A percentile compares a stretch with the other conserved stretches of the same genome.
phyloP scores from a whole-genome alignment of 257 asterid species.

The Galeopsis tetrahit region DNA sequence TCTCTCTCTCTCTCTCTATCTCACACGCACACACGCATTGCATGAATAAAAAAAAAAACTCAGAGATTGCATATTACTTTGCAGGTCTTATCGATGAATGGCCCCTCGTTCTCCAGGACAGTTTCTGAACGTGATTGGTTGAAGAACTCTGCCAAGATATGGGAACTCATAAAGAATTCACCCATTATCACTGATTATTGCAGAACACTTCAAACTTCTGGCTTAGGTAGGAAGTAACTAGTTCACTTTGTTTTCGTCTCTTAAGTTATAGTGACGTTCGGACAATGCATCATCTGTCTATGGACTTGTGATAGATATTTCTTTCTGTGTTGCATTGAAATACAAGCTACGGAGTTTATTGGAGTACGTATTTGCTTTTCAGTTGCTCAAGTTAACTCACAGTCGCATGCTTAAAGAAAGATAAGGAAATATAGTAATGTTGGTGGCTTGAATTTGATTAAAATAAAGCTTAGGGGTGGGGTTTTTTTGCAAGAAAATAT shows the following conservation, averaged over 20 bases:
- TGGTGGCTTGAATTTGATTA: background rate
- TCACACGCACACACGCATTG: background rate
- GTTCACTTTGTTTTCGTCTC: slow-evolving; percentile 13
- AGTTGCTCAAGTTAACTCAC: background rate
- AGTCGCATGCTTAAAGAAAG: no score
- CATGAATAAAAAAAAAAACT: background rate
- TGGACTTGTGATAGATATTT: background rate
- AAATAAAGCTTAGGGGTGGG: background rate
- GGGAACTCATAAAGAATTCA: slow-evolving; percentile 80
- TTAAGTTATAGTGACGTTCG: background rate
- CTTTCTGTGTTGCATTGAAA: background rate
- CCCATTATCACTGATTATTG: slow-evolving; percentile 66
- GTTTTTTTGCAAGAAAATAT: no score
- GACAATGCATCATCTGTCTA: background rate
- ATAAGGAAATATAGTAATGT: background rate
- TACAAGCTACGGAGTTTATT: background rate
- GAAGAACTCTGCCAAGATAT: slow-evolving; percentile 91
- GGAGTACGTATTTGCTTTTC: background rate
- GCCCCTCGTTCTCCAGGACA: slow-evolving; percentile 72
- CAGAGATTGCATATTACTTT: slow-evolving; percentile 8
- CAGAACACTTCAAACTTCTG: slow-evolving; percentile 66
- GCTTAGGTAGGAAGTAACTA: slow-evolving; percentile 69
- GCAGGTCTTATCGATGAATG: slow-evolving; percentile 77
- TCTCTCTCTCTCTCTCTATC: slow-evolving; percentile 32
- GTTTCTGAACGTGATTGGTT: slow-evolving; percentile 97